Evolutionary conservation across 129 eudicot species (phyloP).

Genomic region (Sambucus nigra): DNA sequence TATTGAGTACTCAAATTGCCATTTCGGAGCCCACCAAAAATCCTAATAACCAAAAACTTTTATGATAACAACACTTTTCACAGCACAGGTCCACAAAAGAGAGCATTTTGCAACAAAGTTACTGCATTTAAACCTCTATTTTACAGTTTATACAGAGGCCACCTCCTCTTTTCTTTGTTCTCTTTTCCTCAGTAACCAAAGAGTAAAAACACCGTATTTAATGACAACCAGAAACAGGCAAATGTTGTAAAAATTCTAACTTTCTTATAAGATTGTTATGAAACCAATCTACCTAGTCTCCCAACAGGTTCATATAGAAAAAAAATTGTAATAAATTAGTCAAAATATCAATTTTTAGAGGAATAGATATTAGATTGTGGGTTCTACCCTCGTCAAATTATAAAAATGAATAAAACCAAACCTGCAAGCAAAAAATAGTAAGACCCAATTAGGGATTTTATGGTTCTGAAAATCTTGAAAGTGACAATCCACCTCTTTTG

Average conservation of each 20-base stretch:
- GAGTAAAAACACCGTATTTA: not conserved
- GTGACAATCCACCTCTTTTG: not conserved
- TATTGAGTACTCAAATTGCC: conserved; percentile 19
- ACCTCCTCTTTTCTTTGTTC: not conserved
- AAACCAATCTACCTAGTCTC: too few relatives aligned
- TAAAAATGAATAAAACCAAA: too few relatives aligned
- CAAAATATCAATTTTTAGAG: too few relatives aligned
- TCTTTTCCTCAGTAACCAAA: not conserved
- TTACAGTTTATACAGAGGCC: not conserved
- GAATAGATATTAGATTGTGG: too few relatives aligned
- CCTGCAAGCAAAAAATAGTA: too few relatives aligned
- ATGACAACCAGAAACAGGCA: not conserved
- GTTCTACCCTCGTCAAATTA: too few relatives aligned
- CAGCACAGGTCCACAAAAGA: conserved; percentile 23
- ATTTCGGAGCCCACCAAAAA: conserved; percentile 23
- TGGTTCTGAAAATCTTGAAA: not conserved
- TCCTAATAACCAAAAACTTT: conserved; percentile 21
- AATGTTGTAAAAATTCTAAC: too few relatives aligned
- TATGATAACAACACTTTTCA: conserved; percentile 22
- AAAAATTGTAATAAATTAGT: too few relatives aligned
- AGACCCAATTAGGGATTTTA: too few relatives aligned
- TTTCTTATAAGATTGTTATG: too few relatives aligned
- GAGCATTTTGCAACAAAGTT: not conserved
- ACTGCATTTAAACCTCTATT: not conserved
- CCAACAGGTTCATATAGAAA: too few relatives aligned